Conservation (phyloP, 768 basidiomycete genomes). For the Mycena polygramma region DNA sequence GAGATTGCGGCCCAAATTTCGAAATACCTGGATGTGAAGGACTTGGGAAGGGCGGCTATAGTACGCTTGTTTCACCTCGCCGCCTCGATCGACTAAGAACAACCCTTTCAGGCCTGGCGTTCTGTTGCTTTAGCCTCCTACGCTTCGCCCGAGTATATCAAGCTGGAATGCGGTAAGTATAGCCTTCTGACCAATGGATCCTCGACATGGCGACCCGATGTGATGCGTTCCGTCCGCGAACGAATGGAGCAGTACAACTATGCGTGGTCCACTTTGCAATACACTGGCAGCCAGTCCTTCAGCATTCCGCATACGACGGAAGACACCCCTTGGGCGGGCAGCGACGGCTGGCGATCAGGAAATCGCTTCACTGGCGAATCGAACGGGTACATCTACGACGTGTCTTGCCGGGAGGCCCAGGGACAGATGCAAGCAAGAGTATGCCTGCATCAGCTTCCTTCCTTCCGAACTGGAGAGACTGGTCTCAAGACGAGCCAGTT, state of each 20-base stretch:
- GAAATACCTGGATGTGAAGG: slow-evolving; percentile 17
- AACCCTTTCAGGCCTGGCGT: slow-evolving; percentile 23
- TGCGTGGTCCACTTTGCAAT: slow-evolving; percentile 28
- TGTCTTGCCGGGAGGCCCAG: neutral
- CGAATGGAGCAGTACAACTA: slow-evolving; percentile 26
- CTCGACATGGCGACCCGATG: neutral
- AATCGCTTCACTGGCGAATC: slow-evolving; percentile 27
- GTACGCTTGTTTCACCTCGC: neutral
- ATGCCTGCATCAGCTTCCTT: slow-evolving; percentile 10
- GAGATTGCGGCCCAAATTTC: slow-evolving; percentile 25
- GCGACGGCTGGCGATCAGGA: slow-evolving; percentile 15
- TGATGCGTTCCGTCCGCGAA: neutral
- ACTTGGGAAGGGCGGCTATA: slow-evolving; percentile 7
- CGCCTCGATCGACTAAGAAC: neutral
- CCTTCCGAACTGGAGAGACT: slow-evolving; percentile 12
- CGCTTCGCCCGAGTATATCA: slow-evolving; percentile 15
- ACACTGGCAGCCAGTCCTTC: neutral
- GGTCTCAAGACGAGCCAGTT: slow-evolving; percentile 1
- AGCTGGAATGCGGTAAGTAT: slow-evolving; percentile 19
- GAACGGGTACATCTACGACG: slow-evolving; percentile 26
- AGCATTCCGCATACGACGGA: neutral
- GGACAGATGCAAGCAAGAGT: slow-evolving; percentile 5
- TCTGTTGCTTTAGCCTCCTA: slow-evolving; percentile 9
- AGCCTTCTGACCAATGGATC: slow-evolving; percentile 8
- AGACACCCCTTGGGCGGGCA: slow-evolving; percentile 25